Percentiles rank a stretch among this genome's conserved stretches.
Conservation (phyloP, 2,329 filamentous ascomycete species). For the Fonsecaea erecta region DNA sequence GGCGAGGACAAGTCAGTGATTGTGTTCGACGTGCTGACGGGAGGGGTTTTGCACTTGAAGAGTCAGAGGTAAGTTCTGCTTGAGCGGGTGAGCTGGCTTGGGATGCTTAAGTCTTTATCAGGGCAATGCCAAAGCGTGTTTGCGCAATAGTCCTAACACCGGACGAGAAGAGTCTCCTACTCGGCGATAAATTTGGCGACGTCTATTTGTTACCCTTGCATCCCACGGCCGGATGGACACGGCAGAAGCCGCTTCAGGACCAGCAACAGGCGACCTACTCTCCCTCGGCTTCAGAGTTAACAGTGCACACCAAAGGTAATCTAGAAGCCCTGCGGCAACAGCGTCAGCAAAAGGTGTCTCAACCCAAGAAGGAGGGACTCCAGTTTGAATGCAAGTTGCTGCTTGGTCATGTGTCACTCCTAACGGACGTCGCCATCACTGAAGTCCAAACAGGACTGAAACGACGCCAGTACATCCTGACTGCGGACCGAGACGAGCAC, state of each 20-base stretch:
- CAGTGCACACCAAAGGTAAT: conserved; percentile 67
- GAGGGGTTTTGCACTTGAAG: conserved; percentile 63
- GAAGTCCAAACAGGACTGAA: conserved; percentile 50
- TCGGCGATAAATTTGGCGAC: conserved; percentile 95
- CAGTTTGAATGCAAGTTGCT: conserved; percentile 77
- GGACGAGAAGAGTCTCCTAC: conserved; percentile 74
- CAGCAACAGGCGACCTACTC: conserved; percentile 47
- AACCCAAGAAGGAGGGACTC: conserved; percentile 54
- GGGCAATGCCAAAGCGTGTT: conserved; percentile 86
- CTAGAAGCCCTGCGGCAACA: conserved; percentile 62
- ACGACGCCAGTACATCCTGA: conserved; percentile 65
- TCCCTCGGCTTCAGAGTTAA: conserved; percentile 61
- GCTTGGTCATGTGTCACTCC: conserved; percentile 92
- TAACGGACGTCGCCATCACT: conserved; percentile 72
- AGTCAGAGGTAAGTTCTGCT: conserved; percentile 67
- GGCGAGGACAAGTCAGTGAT: conserved; percentile 90
- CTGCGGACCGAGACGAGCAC: conserved; percentile 76
- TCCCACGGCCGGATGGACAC: conserved; percentile 45
- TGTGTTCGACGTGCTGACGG: conserved; percentile 72
- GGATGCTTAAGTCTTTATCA: conserved; percentile 48
- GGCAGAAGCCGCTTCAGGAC: conserved; percentile 40
- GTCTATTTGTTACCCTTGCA: conserved; percentile 86
- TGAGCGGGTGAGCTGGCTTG: background rate
- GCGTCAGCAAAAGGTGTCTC: conserved; percentile 49
- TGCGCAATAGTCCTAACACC: conserved; percentile 73